Base-by-base conservation (phyloP, 352 stramenopile genomes). In the Pythium aphanidermatum region DNA sequence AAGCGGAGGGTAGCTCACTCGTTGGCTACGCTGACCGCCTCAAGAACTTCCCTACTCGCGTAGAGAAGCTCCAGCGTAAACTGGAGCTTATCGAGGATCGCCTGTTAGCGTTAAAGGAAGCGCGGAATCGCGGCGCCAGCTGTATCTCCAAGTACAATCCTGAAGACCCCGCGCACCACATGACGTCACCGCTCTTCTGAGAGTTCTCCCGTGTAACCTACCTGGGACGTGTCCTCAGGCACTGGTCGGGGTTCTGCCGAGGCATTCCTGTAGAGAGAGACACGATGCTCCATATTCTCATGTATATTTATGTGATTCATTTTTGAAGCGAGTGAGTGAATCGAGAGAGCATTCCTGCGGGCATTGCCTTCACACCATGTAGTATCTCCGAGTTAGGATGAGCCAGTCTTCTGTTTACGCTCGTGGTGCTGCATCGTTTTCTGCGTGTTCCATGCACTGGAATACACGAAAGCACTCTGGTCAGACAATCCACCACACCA, bases 21-120 rank as follows among this genome's bases (percentile, higher is more conserved):
- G 70, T 89, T 23, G 58, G 63, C 20, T 92, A 90, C 29, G 80
- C 77, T 1, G 72, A 83, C 21, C 78, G 80, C n/a, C 54, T 92
- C 11, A 70, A 70, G 17, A 65, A 69, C 28, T 92, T 92, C 41
- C 80, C 80, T 0, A 38, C 48, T 20, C 69, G 80, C 25, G 75
- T 92, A 5, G 65, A 86, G 54, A 52, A 48, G 14, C 60, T 92
- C 8, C 75, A 92, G 47, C 58, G 68, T 29, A 90, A 89, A 44
- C 47, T 92, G 21, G 58, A 70, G 58, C 60, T 66, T 24, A 92
- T 92, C 35, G 62, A 87, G 41, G 60, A 73, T 28, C 72, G 77
- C 1, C 61, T 89, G 23, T 39, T 85, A 37, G 54, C 68, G 16
- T 72, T 92, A 46, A 86, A 86, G 46, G 51, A 78, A 19, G 50